A percentile compares a stretch with the other conserved stretches of the same genome.
Conservation (phyloP, 441 rosid genomes). For the Aleurites moluccanus region DNA sequence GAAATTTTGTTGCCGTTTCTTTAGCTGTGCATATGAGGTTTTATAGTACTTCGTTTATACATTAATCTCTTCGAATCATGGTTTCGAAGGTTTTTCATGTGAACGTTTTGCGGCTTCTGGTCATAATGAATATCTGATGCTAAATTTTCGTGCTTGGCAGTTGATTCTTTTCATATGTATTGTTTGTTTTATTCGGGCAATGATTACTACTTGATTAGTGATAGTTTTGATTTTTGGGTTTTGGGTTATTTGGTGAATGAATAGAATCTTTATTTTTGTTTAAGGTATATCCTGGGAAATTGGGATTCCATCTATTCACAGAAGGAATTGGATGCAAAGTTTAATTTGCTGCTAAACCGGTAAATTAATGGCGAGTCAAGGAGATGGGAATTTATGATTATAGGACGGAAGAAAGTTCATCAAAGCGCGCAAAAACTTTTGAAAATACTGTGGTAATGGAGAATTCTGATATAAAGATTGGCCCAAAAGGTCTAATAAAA, state of each 20-base stretch:
- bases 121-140: not conserved
- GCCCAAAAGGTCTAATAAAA: constrained; percentile 60
- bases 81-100: not conserved
- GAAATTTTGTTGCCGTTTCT: not conserved
- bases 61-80: not conserved
- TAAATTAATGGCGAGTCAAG: constrained; percentile 23
- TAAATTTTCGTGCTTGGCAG: constrained; percentile 2
- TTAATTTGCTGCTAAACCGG: not conserved
- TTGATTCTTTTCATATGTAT: no score
- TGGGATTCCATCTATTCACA: constrained; percentile 6
- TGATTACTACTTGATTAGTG: not conserved
- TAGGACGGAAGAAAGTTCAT: constrained; percentile 12
- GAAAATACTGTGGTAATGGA: constrained; percentile 44
- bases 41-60: no score
- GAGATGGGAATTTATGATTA: constrained; percentile 23
- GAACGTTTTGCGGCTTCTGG: not conserved
- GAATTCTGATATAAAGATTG: constrained; percentile 42
- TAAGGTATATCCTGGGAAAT: constrained; percentile 11
- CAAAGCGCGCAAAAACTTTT: constrained; percentile 4
- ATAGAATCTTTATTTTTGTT: not conserved
- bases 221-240: not conserved
- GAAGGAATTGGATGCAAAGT: not conserved
- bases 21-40: not conserved
- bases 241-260: not conserved
- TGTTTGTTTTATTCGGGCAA: not conserved